phyloP scores from a whole-genome alignment of 345 rosid species.

The Citrus cavaleriei region DNA sequence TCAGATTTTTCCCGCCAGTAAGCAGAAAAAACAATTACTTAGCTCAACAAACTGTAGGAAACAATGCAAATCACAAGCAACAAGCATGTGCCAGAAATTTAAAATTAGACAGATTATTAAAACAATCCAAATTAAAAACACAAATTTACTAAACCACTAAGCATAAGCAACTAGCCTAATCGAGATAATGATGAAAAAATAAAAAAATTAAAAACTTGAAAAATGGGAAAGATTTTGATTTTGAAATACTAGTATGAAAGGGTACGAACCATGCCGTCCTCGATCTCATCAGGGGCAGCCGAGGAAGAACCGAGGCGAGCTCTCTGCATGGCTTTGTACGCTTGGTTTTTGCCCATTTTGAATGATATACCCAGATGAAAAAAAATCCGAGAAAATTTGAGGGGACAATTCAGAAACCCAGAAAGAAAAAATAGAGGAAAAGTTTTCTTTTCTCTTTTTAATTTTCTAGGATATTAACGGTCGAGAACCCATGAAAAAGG shows the following conservation, averaged over 20 bases:
- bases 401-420: neutral
- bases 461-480: constrained; percentile 6
- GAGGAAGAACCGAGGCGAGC: constrained; percentile 83
- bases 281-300: constrained; percentile 82
- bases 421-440: neutral
- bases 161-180: neutral
- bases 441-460: neutral
- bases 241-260: constrained; percentile 44
- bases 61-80: neutral
- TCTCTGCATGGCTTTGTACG: constrained; percentile 99
- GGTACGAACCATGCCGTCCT: constrained; percentile 99
- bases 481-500: neutral
- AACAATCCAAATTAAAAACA: neutral
- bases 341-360: constrained; percentile 96
- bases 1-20: neutral
- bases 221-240: neutral
- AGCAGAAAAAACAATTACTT: neutral
- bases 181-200: neutral
- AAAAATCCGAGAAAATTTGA: neutral
- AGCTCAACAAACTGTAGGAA: neutral
- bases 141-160: neutral
- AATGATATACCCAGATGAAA: constrained; percentile 6
- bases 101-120: neutral
- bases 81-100: neutral
- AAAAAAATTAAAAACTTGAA: neutral